Evolutionary conservation across 805 yeast species (phyloP).

Genomic region (Kluyveromyces dobzhanskii): DNA sequence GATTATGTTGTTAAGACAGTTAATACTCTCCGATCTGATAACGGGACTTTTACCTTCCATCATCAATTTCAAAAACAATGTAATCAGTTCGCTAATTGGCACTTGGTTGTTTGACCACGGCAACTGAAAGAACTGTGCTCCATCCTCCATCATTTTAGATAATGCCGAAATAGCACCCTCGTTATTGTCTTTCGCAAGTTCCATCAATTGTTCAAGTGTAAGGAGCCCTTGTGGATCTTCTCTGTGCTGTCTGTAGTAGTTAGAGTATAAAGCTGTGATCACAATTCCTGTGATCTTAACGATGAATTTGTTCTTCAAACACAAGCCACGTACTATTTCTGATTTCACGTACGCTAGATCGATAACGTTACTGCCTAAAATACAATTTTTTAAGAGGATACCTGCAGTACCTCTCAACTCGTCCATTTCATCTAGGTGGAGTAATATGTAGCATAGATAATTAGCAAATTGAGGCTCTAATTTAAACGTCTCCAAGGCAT

Average conservation of each 20-base stretch:
- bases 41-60: constrained; percentile 32
- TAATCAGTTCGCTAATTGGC: constrained; percentile 62
- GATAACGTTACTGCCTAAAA: constrained; percentile 36
- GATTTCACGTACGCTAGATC: constrained; percentile 37
- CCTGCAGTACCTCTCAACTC: constrained; percentile 77
- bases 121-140: constrained; percentile 53
- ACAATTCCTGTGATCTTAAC: constrained; percentile 88
- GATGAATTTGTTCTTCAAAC: constrained; percentile 36
- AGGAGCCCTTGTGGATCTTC: constrained; percentile 48
- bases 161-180: constrained; percentile 55
- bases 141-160: constrained; percentile 86
- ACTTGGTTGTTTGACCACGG: constrained; percentile 43
- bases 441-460: constrained; percentile 64
- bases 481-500: constrained; percentile 62
- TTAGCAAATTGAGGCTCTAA: constrained; percentile 70
- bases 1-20: constrained; percentile 70
- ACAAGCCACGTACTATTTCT: constrained; percentile 35
- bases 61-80: constrained; percentile 50
- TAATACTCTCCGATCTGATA: constrained; percentile 54
- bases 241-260: constrained; percentile 31
- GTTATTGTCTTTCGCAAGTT: constrained; percentile 43
- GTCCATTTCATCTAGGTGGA: constrained; percentile 26
- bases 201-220: constrained; percentile 58
- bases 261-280: constrained; percentile 68
- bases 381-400: constrained; percentile 66